Percentiles rank a stretch among this genome's conserved stretches.
These are phyloP conservation scores for Camelina neglecta DNA, from an alignment of 345 rosid genomes.

Conservation along the genomic window DNA sequence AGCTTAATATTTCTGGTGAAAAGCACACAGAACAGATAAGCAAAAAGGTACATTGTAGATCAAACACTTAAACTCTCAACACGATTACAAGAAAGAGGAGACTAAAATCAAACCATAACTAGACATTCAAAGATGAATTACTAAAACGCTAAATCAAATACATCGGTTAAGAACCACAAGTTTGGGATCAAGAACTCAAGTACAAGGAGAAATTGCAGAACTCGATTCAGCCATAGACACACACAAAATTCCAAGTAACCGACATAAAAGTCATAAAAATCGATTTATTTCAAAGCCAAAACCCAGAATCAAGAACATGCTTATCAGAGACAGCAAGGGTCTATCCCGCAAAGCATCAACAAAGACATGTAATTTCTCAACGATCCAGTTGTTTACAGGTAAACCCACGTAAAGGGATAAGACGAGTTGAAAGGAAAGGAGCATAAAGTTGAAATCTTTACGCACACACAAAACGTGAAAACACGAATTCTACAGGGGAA, in stretches of 20 bases:
- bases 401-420: constrained; percentile 40
- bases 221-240: constrained; percentile 15
- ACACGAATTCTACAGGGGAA: constrained; percentile 27
- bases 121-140: neutral
- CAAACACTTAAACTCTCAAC: constrained; percentile 6
- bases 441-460: constrained; percentile 34
- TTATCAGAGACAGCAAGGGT: neutral
- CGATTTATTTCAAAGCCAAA: constrained; percentile 7
- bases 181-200: neutral
- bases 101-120: neutral
- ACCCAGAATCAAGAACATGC: constrained; percentile 38
- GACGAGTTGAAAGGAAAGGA: constrained; percentile 27
- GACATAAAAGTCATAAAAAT: constrained; percentile 1
- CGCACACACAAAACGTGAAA: constrained; percentile 45
- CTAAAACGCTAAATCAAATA: constrained; percentile 4
- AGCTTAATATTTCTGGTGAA: neutral
- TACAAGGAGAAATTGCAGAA: neutral
- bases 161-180: constrained; percentile 7
- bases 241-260: constrained; percentile 19
- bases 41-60: neutral
- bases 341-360: constrained; percentile 25
- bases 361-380: constrained; percentile 31
- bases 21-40: neutral
- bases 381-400: constrained; percentile 43
- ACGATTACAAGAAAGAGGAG: neutral